Base-by-base conservation (phyloP, 352 stramenopile species). In the Blastocystis hominis region DNA sequence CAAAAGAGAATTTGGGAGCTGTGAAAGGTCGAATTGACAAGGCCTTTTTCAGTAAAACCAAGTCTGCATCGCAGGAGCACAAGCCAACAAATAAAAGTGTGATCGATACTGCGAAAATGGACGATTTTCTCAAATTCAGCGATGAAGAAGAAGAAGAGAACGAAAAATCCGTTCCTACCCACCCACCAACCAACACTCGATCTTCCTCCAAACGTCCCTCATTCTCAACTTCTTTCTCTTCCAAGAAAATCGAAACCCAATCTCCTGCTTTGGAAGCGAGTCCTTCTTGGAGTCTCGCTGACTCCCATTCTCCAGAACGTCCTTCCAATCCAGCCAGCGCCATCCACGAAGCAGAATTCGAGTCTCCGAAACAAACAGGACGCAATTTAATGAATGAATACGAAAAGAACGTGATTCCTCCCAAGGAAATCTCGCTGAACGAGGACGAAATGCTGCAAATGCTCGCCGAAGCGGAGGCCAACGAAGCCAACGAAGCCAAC, bases 301-400 rank as follows among this genome's bases (percentile, higher is more conserved):
- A 20, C 9, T 56, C 20, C 24, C 24, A 30, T 30, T 30, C 24
- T 30, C 24, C 24, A 30, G 24, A 30, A 30, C 24, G 24, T 30
- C 24, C 24, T 30, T 30, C 24, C 24, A 30, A 30, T 30, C 24
- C 24, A 30, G 24, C 24, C 24, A 30, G 24, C 24, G 24, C 44
- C 5, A 7, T 24, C n/a, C 24, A 30, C 24, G 50, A 77, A 6
- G 40, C 17, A 20, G 20, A 44, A 2, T 54, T 50, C 56, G 72
- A 84, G n/a, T 46, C 66, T 0, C 15, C 10, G 13, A 84, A 20
- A 2, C 47, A 64, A 17, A 44, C 40, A 24, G 47, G 42, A 3
- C 47, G 72, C 13, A 84, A 84, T 44, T 30, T 84, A 7, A 15
- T 84, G 47, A 66, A 84, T 6, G 72, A 84, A 46, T 84, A 84